These are phyloP conservation scores for Ganoderma resinaceum DNA, from an alignment of 1,284 basidiomycete genomes.

Conservation along the genomic window DNA sequence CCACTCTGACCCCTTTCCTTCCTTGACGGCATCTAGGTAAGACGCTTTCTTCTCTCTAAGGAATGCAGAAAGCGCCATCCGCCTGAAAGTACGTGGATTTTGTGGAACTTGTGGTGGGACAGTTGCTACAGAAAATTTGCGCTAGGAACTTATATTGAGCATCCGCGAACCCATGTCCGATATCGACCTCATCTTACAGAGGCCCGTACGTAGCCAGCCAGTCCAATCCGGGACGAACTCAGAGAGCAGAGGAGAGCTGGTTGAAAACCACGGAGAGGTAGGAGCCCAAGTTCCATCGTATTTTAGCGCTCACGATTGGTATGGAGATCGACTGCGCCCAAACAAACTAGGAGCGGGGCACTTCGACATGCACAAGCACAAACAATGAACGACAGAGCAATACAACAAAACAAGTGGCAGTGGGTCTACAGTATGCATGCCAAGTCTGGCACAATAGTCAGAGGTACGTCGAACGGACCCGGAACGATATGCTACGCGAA, in stretches of 20 bases:
- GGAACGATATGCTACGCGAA: background rate
- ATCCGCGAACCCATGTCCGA: background rate
- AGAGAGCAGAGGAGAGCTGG: background rate
- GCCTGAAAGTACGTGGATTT: background rate
- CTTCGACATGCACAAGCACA: background rate
- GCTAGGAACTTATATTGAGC: constrained; percentile 25
- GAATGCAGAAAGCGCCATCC: constrained; percentile 22
- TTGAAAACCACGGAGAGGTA: background rate
- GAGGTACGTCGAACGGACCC: background rate
- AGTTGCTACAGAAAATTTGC: background rate
- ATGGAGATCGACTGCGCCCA: background rate
- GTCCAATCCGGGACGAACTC: background rate
- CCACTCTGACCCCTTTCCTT: constrained; percentile 66
- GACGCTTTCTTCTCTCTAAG: constrained; percentile 44
- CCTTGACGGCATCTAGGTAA: constrained; percentile 53
- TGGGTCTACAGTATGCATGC: background rate
- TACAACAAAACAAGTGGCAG: background rate
- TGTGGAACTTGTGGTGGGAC: background rate
- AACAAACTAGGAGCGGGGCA: background rate
- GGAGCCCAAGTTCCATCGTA: background rate
- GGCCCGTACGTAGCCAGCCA: background rate
- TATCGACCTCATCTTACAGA: constrained; percentile 15
- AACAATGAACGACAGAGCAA: background rate
- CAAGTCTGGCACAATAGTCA: background rate
- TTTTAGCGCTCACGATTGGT: background rate